These are phyloP conservation scores for Hymenoscyphus fraxineus DNA, from an alignment of 2,329 filamentous ascomycete species.

Conservation along the genomic window DNA sequence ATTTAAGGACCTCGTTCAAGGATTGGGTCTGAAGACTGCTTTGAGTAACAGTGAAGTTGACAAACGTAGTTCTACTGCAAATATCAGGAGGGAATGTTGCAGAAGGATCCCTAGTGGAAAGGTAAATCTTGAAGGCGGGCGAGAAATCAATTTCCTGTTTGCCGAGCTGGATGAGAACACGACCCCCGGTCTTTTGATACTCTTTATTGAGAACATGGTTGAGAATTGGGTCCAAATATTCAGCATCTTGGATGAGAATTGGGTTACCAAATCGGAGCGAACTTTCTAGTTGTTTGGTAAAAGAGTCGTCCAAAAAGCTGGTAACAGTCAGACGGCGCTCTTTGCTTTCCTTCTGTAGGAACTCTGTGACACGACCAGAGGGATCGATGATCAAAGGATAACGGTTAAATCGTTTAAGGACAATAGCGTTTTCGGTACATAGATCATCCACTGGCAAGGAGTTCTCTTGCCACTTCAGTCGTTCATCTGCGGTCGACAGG, in stretches of 20 bases:
- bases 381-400: slow-evolving; percentile 98
- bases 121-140: slow-evolving; percentile 88
- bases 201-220: slow-evolving; percentile 99
- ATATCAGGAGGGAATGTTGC: slow-evolving; percentile 94
- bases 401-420: slow-evolving; percentile 95
- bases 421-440: slow-evolving; percentile 97
- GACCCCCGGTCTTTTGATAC: slow-evolving; percentile 96
- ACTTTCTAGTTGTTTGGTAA: slow-evolving; percentile 96
- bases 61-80: slow-evolving; percentile 96
- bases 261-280: slow-evolving; percentile 96
- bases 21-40: slow-evolving; percentile 98
- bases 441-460: slow-evolving; percentile 91
- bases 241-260: slow-evolving; percentile 96
- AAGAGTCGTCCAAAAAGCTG: slow-evolving; percentile 96
- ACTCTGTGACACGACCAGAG: slow-evolving; percentile 90
- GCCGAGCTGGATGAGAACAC: slow-evolving; percentile 95
- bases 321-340: slow-evolving; percentile 92
- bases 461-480: slow-evolving; percentile 92
- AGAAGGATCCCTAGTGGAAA: slow-evolving; percentile 94
- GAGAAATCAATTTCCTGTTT: slow-evolving; percentile 99
- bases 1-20: slow-evolving; percentile 94
- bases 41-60: slow-evolving; percentile 99
- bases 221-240: slow-evolving; percentile 92
- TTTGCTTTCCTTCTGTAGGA: slow-evolving; percentile 90
- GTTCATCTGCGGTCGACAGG: slow-evolving; percentile 91